Percentiles rank a stretch among this genome's conserved stretches.
Evolutionary conservation across 2,329 filamentous ascomycete species (phyloP).

Genomic region (Xylaria sp.): DNA sequence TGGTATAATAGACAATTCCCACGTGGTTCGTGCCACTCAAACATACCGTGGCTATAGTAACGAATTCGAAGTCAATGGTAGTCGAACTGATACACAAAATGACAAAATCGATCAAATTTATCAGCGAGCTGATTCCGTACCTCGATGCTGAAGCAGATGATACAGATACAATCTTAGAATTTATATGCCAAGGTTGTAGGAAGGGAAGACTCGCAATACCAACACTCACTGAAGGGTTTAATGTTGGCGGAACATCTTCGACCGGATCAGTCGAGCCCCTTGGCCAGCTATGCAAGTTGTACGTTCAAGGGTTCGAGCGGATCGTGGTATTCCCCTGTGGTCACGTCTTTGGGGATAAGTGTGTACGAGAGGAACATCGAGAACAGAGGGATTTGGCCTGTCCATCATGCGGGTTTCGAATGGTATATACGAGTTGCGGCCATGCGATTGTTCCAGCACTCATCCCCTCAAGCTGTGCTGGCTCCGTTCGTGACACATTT

Average conservation of each 20-base stretch:
- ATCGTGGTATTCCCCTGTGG: conserved; percentile 43
- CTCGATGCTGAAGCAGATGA: conserved; percentile 36
- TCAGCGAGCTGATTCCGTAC: conserved; percentile 41
- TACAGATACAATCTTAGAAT: conserved; percentile 29
- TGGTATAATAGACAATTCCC: not conserved
- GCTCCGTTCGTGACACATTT: conserved; percentile 39
- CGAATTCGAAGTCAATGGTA: not conserved
- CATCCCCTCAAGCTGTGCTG: conserved; percentile 32
- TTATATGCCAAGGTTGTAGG: conserved; percentile 40
- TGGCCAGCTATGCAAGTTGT: conserved; percentile 25
- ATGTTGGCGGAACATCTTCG: not conserved
- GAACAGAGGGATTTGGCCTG: conserved; percentile 33
- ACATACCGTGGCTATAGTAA: not conserved
- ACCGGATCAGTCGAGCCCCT: conserved; percentile 16
- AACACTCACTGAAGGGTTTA: conserved; percentile 30
- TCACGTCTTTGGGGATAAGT: conserved; percentile 45
- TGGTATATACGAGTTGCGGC: conserved; percentile 40
- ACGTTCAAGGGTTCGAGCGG: conserved; percentile 39
- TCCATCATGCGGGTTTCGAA: conserved; percentile 41
- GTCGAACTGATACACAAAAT: not conserved
- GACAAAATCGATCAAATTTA: conserved; percentile 38
- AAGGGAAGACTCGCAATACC: conserved; percentile 40
- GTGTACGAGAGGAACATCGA: conserved; percentile 31
- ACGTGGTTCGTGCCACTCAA: not conserved
- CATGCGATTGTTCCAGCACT: conserved; percentile 40